Percentiles rank a stretch among this genome's conserved stretches.
Conservation (phyloP, 2,329 filamentous ascomycete genomes). For the Rugonectria rugulosa region DNA sequence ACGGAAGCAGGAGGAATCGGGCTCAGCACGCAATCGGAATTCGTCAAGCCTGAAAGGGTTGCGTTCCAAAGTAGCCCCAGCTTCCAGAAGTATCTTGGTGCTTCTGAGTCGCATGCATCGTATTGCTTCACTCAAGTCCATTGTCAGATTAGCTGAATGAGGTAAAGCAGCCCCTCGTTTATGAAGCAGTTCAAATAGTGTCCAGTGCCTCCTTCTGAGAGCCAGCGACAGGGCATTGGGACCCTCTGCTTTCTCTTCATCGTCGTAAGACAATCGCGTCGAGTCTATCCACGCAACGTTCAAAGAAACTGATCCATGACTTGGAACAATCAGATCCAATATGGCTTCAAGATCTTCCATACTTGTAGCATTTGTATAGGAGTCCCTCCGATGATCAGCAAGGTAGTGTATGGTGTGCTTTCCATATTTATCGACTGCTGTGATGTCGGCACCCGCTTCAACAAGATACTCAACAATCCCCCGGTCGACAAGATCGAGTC, state of each 20-base stretch:
- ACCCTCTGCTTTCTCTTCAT: background rate
- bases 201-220: background rate
- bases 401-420: conserved; percentile 2
- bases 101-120: background rate
- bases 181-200: background rate
- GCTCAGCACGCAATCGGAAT: background rate
- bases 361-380: background rate
- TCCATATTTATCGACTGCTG: background rate
- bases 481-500: background rate
- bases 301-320: background rate
- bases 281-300: background rate
- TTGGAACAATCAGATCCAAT: background rate
- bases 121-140: no score
- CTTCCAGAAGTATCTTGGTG: background rate
- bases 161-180: background rate
- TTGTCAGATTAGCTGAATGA: background rate
- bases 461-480: background rate
- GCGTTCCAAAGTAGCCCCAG: background rate
- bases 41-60: background rate
- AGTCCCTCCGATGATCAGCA: background rate
- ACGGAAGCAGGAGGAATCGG: background rate
- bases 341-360: background rate
- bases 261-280: background rate
- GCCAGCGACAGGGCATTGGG: background rate
- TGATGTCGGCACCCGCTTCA: background rate